Base-by-base conservation (phyloP, 176 grass and related monocot species). In the Triticum timopheevii region DNA sequence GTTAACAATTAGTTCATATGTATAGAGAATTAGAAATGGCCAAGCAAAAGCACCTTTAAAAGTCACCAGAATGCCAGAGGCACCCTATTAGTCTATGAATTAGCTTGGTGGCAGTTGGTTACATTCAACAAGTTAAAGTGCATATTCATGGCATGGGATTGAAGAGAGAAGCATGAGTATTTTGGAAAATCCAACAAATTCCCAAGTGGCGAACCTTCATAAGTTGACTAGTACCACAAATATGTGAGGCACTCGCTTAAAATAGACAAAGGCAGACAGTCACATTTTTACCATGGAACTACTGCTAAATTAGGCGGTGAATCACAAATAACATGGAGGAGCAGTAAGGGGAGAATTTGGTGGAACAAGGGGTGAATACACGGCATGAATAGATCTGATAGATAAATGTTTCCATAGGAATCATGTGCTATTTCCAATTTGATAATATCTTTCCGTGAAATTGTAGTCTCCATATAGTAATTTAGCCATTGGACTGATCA, bases 1-100 rank as follows among this genome's bases (percentile, higher is more conserved):
- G 38, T 80, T 65, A 39, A 4, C 61, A 80, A 65, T 44, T 45
- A 80, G 38, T 65, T 65, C 17, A 80, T 80, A 27, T 45, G 62
- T 22, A 30, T 17, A 17, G 15, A 52, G 15, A 52, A 52, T 52
- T 80, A 63, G 61, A 69, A 82, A 80, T 8, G 12, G 34, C 11
- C 33, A 47, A 69, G 80, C 77, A 61, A 80, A 80, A 42, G 77
- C 17, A 63, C 58, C 23, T 80, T 63, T 62, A 15, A 80, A 27
- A 27, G 34, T 40, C 52, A 52, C 44, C 72, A 69, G 1, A 69
- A 28, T 52, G 40, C 63, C 44, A 80, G 64, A 35, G 7, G 39
- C 28, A 39, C 5, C 20, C 73, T 50, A 52, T 31, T 58, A 77
- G 22, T 77, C 49, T 58, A 77, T 59, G 44, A 77, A 77, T 77